Evolutionary conservation across 1,284 basidiomycete species (phyloP).

Genomic region (Pseudozyma sp.): DNA sequence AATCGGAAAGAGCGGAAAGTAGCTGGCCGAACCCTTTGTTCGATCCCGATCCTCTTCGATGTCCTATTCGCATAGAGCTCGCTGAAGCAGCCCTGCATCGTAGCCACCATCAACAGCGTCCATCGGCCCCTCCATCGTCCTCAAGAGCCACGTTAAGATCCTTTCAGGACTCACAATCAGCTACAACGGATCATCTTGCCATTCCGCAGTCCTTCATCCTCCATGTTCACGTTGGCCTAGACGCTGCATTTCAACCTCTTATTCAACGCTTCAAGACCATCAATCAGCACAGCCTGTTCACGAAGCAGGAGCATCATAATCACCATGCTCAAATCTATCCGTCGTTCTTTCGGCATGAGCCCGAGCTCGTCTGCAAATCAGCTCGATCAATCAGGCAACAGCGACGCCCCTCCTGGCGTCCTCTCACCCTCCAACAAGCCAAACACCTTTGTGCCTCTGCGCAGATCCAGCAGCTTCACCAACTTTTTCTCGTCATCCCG

Average conservation of each 20-base stretch:
- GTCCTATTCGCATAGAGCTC: too few species aligned
- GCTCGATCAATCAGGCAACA: conserved; percentile 12
- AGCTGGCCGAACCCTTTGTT: too few species aligned
- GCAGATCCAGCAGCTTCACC: conserved; percentile 46
- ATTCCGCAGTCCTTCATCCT: too few species aligned
- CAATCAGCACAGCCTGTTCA: background rate
- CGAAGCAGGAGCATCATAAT: background rate
- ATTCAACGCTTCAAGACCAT: too few species aligned
- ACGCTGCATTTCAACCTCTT: too few species aligned
- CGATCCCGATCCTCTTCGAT: background rate
- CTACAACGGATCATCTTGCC: too few species aligned
- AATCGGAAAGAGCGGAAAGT: too few species aligned
- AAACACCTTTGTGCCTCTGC: conserved; percentile 41
- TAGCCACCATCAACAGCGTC: background rate
- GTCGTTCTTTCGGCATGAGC: conserved; percentile 51
- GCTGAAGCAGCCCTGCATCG: background rate
- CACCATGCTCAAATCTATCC: conserved; percentile 40
- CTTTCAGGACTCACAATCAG: too few species aligned
- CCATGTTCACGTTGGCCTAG: too few species aligned
- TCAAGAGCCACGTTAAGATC: too few species aligned
- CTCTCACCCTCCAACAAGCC: conserved; percentile 37
- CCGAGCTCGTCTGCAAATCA: conserved; percentile 31
- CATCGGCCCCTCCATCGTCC: background rate
- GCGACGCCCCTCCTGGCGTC: conserved; percentile 9
- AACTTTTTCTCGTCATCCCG: conserved; percentile 46